These are phyloP conservation scores for Globisporangium rhizosaccharum DNA, from an alignment of 352 stramenopile species.

Conservation along the genomic window DNA sequence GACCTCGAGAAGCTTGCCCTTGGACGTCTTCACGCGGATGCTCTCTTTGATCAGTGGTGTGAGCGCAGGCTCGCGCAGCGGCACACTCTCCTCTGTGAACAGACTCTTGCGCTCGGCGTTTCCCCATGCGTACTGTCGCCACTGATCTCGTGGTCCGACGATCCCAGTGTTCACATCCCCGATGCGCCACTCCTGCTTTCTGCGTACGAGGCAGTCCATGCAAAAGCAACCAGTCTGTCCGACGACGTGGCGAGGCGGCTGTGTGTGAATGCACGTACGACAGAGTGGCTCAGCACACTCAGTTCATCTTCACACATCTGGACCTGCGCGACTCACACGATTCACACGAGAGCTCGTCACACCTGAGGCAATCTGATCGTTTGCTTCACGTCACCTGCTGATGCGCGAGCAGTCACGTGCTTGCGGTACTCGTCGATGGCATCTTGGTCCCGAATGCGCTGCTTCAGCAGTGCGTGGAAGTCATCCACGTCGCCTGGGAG, in stretches of 20 bases:
- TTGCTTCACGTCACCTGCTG: slow-evolving; percentile 7
- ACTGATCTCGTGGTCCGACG: slow-evolving; percentile 59
- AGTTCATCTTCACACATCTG: background rate
- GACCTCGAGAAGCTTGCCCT: slow-evolving; percentile 32
- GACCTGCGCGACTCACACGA: background rate
- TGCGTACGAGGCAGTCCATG: slow-evolving; percentile 58
- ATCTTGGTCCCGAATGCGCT: slow-evolving; percentile 46
- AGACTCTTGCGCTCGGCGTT: slow-evolving; percentile 49
- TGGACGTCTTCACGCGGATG: slow-evolving; percentile 36
- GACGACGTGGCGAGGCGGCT: slow-evolving; percentile 43
- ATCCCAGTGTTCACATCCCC: slow-evolving; percentile 60
- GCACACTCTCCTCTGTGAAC: slow-evolving; percentile 9
- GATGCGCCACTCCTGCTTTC: slow-evolving; percentile 75
- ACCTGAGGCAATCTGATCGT: slow-evolving; percentile 10
- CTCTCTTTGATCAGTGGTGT: slow-evolving; percentile 47
- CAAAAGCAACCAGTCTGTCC: slow-evolving; percentile 77
- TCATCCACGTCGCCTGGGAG: slow-evolving; percentile 32
- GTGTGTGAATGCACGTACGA: background rate
- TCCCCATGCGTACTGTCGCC: slow-evolving; percentile 59
- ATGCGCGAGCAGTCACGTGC: background rate
- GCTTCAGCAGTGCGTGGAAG: slow-evolving; percentile 49
- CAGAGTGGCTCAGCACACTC: background rate
- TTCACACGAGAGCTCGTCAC: background rate
- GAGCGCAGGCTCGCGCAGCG: slow-evolving; percentile 18
- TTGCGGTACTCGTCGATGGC: slow-evolving; percentile 37